Percentiles rank a stretch among this genome's conserved stretches.
These are phyloP conservation scores for Alternaria dauci DNA, from an alignment of 2,329 filamentous ascomycete species.

Conservation along the genomic window DNA sequence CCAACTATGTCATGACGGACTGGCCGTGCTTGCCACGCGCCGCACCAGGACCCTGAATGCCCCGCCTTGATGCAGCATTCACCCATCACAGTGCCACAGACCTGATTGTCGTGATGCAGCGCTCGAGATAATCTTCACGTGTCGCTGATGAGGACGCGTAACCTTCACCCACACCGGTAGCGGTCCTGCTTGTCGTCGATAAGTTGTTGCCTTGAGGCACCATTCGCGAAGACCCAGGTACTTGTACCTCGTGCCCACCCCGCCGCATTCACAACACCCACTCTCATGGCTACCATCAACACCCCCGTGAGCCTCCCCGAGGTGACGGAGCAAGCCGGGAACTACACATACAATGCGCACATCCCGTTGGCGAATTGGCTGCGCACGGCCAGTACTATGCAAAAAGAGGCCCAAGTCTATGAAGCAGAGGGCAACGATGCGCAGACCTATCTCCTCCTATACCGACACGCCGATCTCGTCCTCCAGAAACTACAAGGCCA, in stretches of 20 bases:
- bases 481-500: constrained; percentile 77
- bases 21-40: constrained; percentile 10
- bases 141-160: constrained; percentile 43
- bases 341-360: constrained; percentile 80
- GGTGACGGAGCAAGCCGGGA: constrained; percentile 76
- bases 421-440: constrained; percentile 84
- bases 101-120: constrained; percentile 25
- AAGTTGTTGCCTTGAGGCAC: constrained; percentile 12
- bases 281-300: constrained; percentile 41
- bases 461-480: constrained; percentile 86
- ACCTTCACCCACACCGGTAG: constrained; percentile 33
- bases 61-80: constrained; percentile 36
- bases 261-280: constrained; percentile 14
- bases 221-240: neutral
- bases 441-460: constrained; percentile 89
- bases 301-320: constrained; percentile 77
- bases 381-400: constrained; percentile 78
- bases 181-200: constrained; percentile 13
- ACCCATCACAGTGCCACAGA: constrained; percentile 35
- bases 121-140: constrained; percentile 18
- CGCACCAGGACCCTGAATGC: constrained; percentile 21
- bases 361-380: constrained; percentile 84
- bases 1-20: constrained; percentile 15
- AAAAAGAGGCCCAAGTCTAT: constrained; percentile 86
- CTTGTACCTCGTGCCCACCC: constrained; percentile 1